These are phyloP conservation scores for Neonectria punicea DNA, from an alignment of 2,329 filamentous ascomycete species.

Conservation along the genomic window DNA sequence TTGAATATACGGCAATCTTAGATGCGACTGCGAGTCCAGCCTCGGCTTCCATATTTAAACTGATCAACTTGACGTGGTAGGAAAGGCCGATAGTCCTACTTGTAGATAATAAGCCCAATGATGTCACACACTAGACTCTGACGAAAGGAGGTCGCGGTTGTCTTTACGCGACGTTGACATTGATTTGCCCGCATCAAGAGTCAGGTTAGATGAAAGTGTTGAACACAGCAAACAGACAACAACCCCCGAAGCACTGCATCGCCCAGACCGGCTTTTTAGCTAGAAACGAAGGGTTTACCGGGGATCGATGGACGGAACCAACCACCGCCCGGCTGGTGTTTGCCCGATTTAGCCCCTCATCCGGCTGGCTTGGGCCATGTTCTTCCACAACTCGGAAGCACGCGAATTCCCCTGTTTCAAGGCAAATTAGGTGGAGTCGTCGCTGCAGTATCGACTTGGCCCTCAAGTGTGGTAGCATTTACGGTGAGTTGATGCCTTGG, in stretches of 20 bases:
- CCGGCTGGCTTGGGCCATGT: slow-evolving; percentile 4
- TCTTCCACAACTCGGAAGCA: slow-evolving; percentile 23
- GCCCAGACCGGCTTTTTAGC: neutral
- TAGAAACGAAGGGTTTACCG: neutral
- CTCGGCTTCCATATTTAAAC: neutral
- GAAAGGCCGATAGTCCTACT: neutral
- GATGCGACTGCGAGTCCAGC: neutral
- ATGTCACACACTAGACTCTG: neutral
- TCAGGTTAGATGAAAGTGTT: neutral
- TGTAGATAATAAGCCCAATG: too few species aligned
- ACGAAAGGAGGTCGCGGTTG: neutral
- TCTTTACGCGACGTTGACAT: neutral
- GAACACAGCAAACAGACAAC: neutral
- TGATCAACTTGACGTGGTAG: too few species aligned
- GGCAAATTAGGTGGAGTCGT: neutral
- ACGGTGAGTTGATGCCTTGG: neutral
- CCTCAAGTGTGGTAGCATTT: neutral
- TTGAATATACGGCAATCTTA: neutral
- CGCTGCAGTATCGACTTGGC: neutral
- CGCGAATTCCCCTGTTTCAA: neutral
- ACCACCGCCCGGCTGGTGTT: neutral
- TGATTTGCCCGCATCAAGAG: neutral
- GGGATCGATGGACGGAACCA: neutral
- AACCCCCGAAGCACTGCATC: neutral
- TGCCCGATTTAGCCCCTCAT: neutral